These are phyloP conservation scores for Protea cynaroides DNA, from an alignment of 164 flowering plant genomes.

Conservation along the genomic window DNA sequence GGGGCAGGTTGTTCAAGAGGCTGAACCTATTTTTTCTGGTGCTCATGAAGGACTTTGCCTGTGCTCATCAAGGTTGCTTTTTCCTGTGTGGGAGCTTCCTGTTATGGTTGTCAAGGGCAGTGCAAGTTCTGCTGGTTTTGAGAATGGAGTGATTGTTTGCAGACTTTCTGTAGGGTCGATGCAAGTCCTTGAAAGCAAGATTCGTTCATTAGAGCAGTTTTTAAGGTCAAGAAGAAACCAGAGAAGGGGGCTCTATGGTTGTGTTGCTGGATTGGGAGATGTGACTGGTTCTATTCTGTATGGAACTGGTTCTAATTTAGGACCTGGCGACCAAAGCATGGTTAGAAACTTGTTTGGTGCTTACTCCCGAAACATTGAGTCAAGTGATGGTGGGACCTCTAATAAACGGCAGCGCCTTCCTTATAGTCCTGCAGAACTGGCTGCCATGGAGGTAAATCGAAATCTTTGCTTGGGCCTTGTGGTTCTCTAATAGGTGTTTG, in stretches of 20 bases:
- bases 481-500: not conserved
- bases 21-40: constrained; percentile 96
- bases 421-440: constrained; percentile 84
- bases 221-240: constrained; percentile 83
- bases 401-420: constrained; percentile 86
- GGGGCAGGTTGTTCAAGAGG: constrained; percentile 99
- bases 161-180: constrained; percentile 76
- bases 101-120: constrained; percentile 60
- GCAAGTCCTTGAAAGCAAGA: constrained; percentile 84
- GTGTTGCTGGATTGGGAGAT: constrained; percentile 91
- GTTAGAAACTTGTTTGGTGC: constrained; percentile 72
- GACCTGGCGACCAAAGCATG: constrained; percentile 59
- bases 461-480: constrained; percentile 5
- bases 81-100: constrained; percentile 96
- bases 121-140: constrained; percentile 34
- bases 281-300: constrained; percentile 81
- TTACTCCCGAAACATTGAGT: constrained; percentile 50
- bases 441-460: constrained; percentile 87
- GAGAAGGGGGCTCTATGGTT: constrained; percentile 91
- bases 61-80: constrained; percentile 85
- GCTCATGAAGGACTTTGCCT: constrained; percentile 95
- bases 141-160: constrained; percentile 58
- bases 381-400: constrained; percentile 44
- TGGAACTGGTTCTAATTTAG: constrained; percentile 54
- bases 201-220: constrained; percentile 84